Evolutionary conservation across 139 green algal species (phyloP).

Genomic region (Chara braunii): DNA sequence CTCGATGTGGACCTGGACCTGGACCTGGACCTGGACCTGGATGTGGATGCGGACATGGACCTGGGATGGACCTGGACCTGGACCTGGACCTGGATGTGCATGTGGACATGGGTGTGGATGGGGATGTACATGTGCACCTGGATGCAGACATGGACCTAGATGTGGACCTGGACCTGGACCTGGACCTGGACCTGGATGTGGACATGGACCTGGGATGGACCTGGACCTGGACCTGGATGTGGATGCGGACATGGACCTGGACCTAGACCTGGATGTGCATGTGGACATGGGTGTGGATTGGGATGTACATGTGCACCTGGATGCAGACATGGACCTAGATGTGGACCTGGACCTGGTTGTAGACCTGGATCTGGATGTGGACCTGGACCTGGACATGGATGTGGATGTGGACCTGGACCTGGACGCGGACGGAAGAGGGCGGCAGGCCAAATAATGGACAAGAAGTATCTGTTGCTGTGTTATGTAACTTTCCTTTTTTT

Average conservation of each 20-base stretch:
- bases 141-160: background rate
- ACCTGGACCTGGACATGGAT: conserved; percentile 1
- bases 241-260: background rate
- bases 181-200: background rate
- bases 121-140: background rate
- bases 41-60: background rate
- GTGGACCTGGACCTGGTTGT: background rate
- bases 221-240: background rate
- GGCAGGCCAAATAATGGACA: too few relatives aligned
- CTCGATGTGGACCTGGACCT: background rate
- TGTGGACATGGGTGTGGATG: background rate
- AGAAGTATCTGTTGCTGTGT: background rate
- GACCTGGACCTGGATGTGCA: background rate
- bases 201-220: background rate
- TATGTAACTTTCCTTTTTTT: background rate
- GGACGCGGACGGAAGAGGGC: background rate
- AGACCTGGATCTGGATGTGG: background rate
- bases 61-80: background rate
- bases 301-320: background rate
- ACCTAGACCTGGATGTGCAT: background rate
- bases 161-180: background rate
- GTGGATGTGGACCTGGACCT: background rate
- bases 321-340: background rate
- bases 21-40: background rate
- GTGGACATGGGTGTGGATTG: background rate